Percentiles rank a stretch among this genome's conserved stretches.
phyloP scores from a whole-genome alignment of 441 rosid species.

The Viola pubescens region DNA sequence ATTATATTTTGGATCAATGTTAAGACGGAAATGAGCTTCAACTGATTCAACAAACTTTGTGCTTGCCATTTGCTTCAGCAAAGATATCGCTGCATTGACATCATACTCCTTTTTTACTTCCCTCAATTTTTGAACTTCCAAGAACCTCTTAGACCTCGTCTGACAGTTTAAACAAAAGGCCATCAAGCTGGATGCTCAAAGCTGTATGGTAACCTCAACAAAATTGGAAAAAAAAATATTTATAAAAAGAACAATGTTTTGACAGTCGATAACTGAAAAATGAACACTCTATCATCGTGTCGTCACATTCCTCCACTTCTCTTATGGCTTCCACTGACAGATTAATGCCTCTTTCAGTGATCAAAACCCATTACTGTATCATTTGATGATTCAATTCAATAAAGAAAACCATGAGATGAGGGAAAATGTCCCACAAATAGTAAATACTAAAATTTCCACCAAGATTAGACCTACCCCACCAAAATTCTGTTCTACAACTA shows the following conservation, averaged over 20 bases:
- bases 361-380: no score
- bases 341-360: no score
- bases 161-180: slow-evolving; percentile 34
- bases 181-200: slow-evolving; percentile 15
- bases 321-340: no score
- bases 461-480: no score
- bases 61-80: slow-evolving; percentile 68
- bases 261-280: slow-evolving; percentile 1
- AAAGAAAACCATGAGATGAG: no score
- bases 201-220: slow-evolving; percentile 11
- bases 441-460: no score
- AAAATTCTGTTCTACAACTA: no score
- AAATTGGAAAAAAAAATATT: not conserved
- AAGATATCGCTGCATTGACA: slow-evolving; percentile 61
- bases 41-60: slow-evolving; percentile 81
- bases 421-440: no score
- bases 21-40: slow-evolving; percentile 98
- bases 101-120: slow-evolving; percentile 82
- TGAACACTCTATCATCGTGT: no score
- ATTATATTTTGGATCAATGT: slow-evolving; percentile 92
- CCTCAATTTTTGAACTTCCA: slow-evolving; percentile 95
- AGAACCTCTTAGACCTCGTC: slow-evolving; percentile 96
- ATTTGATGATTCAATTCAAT: no score
- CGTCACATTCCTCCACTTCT: no score
- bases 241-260: no score